phyloP scores from a whole-genome alignment of 106 monocot genomes.

The Vanilla planifolia region DNA sequence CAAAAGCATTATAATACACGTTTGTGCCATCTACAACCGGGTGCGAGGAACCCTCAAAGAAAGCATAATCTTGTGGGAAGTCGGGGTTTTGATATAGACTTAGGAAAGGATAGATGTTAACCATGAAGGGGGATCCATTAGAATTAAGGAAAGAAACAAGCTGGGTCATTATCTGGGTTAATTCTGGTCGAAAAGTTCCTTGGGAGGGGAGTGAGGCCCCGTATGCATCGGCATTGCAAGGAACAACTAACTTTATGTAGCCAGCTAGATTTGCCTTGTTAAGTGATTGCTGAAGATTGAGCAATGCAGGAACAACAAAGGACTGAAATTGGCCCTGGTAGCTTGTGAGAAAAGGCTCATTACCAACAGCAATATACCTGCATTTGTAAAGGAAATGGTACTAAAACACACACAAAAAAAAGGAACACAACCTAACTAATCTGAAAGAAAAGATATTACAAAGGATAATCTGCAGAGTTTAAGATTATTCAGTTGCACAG shows the following conservation, averaged over 20 bases:
- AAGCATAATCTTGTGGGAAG: conserved; percentile 89
- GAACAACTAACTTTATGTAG: conserved; percentile 75
- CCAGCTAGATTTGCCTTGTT: conserved; percentile 59
- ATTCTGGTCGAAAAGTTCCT: conserved; percentile 64
- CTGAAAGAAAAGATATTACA: background rate
- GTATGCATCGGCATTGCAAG: conserved; percentile 94
- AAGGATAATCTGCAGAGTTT: background rate
- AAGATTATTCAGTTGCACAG: background rate
- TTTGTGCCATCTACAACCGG: conserved; percentile 63
- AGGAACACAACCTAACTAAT: too few species aligned
- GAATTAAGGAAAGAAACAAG: conserved; percentile 61
- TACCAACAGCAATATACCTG: conserved; percentile 88
- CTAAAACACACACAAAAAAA: background rate
- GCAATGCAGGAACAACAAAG: conserved; percentile 53
- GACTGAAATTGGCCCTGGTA: conserved; percentile 70
- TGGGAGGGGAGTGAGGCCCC: conserved; percentile 63
- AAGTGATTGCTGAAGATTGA: conserved; percentile 72
- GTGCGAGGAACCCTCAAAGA: conserved; percentile 71
- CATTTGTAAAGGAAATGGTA: background rate
- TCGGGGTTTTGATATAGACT: conserved; percentile 65
- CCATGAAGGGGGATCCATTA: conserved; percentile 68
- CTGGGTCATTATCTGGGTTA: conserved; percentile 68
- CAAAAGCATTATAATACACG: conserved; percentile 73
- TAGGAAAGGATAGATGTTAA: conserved; percentile 86
- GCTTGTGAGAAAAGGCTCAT: conserved; percentile 81